Percentiles rank a stretch among this genome's conserved stretches.
These are phyloP conservation scores for Leucosporidium yakuticum DNA, from an alignment of 768 basidiomycete species.

Conservation along the genomic window DNA sequence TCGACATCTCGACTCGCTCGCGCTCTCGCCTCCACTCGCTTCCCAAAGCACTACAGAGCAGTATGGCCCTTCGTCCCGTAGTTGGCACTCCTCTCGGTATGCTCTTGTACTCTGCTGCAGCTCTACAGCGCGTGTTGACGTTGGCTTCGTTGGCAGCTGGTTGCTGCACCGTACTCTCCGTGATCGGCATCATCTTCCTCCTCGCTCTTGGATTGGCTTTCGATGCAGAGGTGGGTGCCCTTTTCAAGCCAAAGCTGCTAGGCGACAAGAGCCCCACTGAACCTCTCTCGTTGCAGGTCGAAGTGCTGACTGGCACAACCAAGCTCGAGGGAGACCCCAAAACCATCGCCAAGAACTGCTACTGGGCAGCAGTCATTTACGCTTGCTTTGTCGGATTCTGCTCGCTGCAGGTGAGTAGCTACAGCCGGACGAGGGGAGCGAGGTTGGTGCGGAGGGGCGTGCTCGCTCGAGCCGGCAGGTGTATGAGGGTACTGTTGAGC, in stretches of 20 bases:
- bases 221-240: conserved; percentile 10
- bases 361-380: conserved; percentile 13
- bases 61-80: background rate
- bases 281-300: conserved; percentile 14
- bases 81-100: background rate
- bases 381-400: conserved; percentile 26
- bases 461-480: too few species aligned
- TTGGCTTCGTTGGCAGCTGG: conserved; percentile 3
- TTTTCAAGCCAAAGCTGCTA: background rate
- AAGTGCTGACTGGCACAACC: conserved; percentile 26
- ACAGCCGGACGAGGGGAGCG: background rate
- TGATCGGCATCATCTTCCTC: conserved; percentile 29
- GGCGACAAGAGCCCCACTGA: background rate
- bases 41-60: too few species aligned
- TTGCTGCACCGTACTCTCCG: conserved; percentile 30
- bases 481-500: too few species aligned
- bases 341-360: conserved; percentile 32
- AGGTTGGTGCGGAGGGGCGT: background rate
- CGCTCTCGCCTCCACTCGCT: too few species aligned
- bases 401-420: conserved; percentile 19
- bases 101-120: background rate
- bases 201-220: conserved; percentile 16
- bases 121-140: background rate
- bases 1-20: too few species aligned
- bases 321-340: conserved; percentile 20